A percentile compares a stretch with the other conserved stretches of the same genome.
Evolutionary conservation across 768 basidiomycete species (phyloP).

Genomic region (Clitopilus passeckerianus): DNA sequence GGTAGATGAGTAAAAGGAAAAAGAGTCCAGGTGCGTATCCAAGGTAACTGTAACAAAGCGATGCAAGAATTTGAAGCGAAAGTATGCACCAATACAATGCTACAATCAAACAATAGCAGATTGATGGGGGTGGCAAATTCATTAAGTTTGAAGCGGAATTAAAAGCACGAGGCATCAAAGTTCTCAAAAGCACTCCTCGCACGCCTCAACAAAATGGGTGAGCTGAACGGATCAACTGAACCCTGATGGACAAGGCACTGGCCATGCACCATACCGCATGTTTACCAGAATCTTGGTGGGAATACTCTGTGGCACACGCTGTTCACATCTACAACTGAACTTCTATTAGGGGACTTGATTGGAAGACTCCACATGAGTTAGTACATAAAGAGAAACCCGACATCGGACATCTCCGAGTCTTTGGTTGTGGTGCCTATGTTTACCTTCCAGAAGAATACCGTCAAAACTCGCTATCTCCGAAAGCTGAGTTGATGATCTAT

Average conservation of each 20-base stretch:
- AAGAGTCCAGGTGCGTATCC: no score
- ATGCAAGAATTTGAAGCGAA: constrained; percentile 3
- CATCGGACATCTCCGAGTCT: background rate
- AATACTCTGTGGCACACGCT: constrained; percentile 3
- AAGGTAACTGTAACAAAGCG: no score
- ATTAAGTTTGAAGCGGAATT: background rate
- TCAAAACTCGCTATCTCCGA: background rate
- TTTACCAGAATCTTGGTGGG: constrained; percentile 4
- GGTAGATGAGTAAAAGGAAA: no score
- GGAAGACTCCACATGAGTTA: background rate
- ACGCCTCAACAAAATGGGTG: constrained; percentile 13
- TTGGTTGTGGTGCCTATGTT: constrained; percentile 7
- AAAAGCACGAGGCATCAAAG: background rate
- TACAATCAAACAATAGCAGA: constrained; percentile 4
- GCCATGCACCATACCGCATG: constrained; percentile 1
- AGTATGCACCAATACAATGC: constrained; percentile 6
- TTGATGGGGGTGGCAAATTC: constrained; percentile 9
- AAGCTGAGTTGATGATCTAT: constrained; percentile 1
- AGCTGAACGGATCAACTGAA: constrained; percentile 12
- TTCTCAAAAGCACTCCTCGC: constrained; percentile 4
- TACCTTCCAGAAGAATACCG: background rate
- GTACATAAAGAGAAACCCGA: background rate
- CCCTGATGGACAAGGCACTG: background rate
- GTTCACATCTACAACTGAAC: background rate
- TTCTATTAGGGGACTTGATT: background rate